Evolutionary conservation across 1,284 basidiomycete genomes (phyloP).

Genomic region (Singerocomus inundabilis): DNA sequence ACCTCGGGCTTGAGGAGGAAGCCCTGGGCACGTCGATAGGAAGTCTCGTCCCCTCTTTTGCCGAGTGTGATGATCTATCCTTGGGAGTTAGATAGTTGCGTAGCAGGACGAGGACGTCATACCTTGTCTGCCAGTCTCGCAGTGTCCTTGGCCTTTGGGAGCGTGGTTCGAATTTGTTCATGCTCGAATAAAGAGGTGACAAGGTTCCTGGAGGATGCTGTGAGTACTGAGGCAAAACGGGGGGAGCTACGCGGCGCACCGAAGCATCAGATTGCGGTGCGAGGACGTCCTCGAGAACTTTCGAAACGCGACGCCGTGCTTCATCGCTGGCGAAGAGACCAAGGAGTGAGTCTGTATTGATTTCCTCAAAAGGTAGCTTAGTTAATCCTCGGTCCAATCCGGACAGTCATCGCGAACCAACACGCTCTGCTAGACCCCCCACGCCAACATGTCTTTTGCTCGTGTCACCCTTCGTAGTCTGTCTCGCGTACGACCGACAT

Average conservation of each 20-base stretch:
- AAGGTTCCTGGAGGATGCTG: slow-evolving; percentile 65
- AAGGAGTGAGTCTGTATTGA: background rate
- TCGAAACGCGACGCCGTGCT: slow-evolving; percentile 87
- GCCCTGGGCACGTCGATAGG: slow-evolving; percentile 63
- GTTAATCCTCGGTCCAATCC: slow-evolving; percentile 25
- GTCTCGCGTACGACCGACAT: slow-evolving; percentile 37
- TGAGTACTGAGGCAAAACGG: slow-evolving; percentile 2
- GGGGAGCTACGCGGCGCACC: slow-evolving; percentile 48
- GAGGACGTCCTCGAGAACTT: slow-evolving; percentile 87
- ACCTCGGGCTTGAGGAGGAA: slow-evolving; percentile 74
- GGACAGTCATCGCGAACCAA: slow-evolving; percentile 11
- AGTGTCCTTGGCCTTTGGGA: slow-evolving; percentile 93
- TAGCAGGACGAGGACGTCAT: slow-evolving; percentile 2
- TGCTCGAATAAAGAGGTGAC: slow-evolving; percentile 95
- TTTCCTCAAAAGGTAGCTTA: slow-evolving; percentile 7
- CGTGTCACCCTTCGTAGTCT: slow-evolving; percentile 46
- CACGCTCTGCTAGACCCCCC: slow-evolving; percentile 15
- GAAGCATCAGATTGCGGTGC: slow-evolving; percentile 83
- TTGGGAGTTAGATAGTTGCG: slow-evolving; percentile 10
- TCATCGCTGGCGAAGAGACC: slow-evolving; percentile 52
- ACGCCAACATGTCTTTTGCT: slow-evolving; percentile 48
- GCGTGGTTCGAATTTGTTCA: slow-evolving; percentile 94
- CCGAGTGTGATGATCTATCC: slow-evolving; percentile 85
- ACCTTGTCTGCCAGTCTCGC: slow-evolving; percentile 94
- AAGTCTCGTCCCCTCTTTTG: slow-evolving; percentile 72